Evolutionary conservation across 2,329 filamentous ascomycete genomes (phyloP), one percentile per base, ranked within the genome.

Genomic region (Trichoderma sp.): DNA sequence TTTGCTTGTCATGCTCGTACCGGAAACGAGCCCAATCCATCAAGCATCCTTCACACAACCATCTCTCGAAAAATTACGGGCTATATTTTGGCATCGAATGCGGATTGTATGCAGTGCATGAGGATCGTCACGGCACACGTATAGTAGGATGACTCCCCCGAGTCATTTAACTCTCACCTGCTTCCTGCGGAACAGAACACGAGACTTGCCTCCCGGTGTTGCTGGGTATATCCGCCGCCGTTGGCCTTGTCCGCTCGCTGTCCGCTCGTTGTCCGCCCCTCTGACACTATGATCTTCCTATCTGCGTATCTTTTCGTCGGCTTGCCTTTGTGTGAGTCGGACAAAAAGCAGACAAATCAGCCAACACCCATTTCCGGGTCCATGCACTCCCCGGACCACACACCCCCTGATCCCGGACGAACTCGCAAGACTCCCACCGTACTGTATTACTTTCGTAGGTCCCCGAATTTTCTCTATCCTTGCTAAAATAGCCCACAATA

Each of bases 201-300:
- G 15, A 14, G 28, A 30, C n/a, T 30, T 28, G 24, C 24, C 47
- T 15, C 19, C 4, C 28, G 21, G 2, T 9, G 30, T 5, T 39
- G 34, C 34, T 39, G 1, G 34, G 12, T 5, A 39, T 39, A 51
- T 12, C 17, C 30, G 17, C 26, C 26, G 50, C 26, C 50, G 50
- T 52, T 34, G 9, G n/a, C 26, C 26, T 34, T 14, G 17, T 30
- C 50, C 50, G 50, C 26, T 52, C 50, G 26, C 15, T 34, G 26
- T 52, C 50, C 50, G 50, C 50, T 52, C 50, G 26, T 34, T 52
- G 26, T 52, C 50, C 50, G 50, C 50, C 26, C 50, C 48, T 28
- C 50, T 19, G 9, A 10, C 34, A 39, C 34, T 39, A 14, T 10
- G 1, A 14, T 39, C 10, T 39, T 14, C 34, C 34, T 39, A 39